phyloP scores from a whole-genome alignment of 352 stramenopile species.

The Hyaloperonospora arabidopsidis region DNA sequence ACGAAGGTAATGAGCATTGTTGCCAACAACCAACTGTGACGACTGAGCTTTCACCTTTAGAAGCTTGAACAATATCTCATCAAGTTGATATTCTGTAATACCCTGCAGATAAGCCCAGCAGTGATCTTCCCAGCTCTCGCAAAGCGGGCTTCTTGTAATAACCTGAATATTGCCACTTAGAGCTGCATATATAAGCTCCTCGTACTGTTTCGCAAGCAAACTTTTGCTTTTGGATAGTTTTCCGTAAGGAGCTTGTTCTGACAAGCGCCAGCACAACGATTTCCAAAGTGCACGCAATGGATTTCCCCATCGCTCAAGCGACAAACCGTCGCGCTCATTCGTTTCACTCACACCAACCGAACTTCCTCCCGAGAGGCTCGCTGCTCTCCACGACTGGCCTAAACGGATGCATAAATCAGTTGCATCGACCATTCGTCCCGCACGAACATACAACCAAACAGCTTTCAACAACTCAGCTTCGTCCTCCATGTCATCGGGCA shows the following conservation, averaged over 20 bases:
- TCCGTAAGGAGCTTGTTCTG: constrained; percentile 33
- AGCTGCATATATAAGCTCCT: constrained; percentile 73
- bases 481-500: constrained; percentile 74
- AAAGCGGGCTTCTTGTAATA: constrained; percentile 58
- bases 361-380: constrained; percentile 60
- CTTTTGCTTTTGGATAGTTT: constrained; percentile 62
- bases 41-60: constrained; percentile 71
- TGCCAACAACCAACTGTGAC: constrained; percentile 63
- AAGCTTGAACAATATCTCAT: constrained; percentile 60
- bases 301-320: constrained; percentile 72
- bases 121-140: constrained; percentile 79
- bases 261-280: constrained; percentile 77
- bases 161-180: constrained; percentile 66
- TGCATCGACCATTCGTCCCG: constrained; percentile 53
- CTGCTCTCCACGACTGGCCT: constrained; percentile 71
- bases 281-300: constrained; percentile 80
- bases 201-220: constrained; percentile 57
- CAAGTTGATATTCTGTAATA: constrained; percentile 62
- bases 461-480: constrained; percentile 68
- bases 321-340: constrained; percentile 39
- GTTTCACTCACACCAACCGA: constrained; percentile 48
- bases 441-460: constrained; percentile 67
- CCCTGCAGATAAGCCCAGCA: constrained; percentile 73
- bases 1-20: constrained; percentile 50
- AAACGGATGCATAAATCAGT: constrained; percentile 67